Conservation (phyloP, 768 basidiomycete genomes). For the Tricholoma sp. region DNA sequence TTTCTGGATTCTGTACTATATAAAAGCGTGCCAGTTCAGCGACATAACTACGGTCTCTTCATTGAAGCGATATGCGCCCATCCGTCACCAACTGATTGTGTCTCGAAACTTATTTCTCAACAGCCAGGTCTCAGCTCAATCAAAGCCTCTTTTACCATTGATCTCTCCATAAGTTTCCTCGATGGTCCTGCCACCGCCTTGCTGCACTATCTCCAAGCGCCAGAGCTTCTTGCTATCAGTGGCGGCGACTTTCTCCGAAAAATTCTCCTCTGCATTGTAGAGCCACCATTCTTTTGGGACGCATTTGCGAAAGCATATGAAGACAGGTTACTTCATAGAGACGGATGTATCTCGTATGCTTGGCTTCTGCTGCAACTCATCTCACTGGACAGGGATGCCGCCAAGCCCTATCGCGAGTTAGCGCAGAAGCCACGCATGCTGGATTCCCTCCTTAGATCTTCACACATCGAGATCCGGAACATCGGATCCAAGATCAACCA, state of each 20-base stretch:
- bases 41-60: conserved; percentile 28
- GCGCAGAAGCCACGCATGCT: conserved; percentile 28
- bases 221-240: conserved; percentile 31
- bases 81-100: conserved; percentile 30
- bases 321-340: conserved; percentile 24
- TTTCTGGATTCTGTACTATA: conserved; percentile 27
- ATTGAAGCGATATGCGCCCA: conserved; percentile 42
- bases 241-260: conserved; percentile 37
- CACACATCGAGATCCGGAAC: conserved; percentile 4
- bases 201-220: conserved; percentile 32
- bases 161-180: conserved; percentile 33
- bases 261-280: conserved; percentile 26
- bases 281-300: not conserved
- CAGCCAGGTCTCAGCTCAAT: conserved; percentile 31
- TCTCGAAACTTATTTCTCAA: conserved; percentile 32
- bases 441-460: conserved; percentile 18
- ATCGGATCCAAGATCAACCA: not conserved
- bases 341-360: conserved; percentile 35
- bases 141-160: conserved; percentile 35
- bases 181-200: conserved; percentile 36
- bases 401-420: conserved; percentile 32
- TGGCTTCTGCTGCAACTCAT: conserved; percentile 48
- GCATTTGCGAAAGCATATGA: conserved; percentile 28
- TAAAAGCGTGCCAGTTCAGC: conserved; percentile 22
- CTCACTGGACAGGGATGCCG: conserved; percentile 29